Conservation (phyloP, 345 rosid species). For the Orychophragmus violaceus region DNA sequence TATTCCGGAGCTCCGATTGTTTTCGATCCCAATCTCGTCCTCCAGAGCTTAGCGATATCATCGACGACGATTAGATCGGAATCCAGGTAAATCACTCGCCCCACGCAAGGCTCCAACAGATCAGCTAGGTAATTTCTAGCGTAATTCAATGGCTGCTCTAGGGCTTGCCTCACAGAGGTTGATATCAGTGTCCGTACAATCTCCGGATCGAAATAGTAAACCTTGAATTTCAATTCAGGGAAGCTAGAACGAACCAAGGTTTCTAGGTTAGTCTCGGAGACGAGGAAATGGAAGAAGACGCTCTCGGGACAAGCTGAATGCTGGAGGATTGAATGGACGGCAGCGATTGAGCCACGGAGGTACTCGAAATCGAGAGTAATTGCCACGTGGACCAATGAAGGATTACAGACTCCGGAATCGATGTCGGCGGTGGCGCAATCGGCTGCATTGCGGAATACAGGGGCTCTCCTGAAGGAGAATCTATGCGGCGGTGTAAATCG, state of each 20-base stretch:
- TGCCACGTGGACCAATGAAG: conserved; percentile 74
- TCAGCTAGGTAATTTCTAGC: conserved; percentile 85
- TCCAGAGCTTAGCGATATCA: conserved; percentile 75
- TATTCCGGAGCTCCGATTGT: conserved; percentile 97
- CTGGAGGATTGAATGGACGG: conserved; percentile 77
- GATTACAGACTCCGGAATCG: conserved; percentile 57
- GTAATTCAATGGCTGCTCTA: conserved; percentile 90
- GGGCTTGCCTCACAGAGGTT: conserved; percentile 83
- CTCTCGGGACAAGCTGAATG: conserved; percentile 75
- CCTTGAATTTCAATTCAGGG: conserved; percentile 78
- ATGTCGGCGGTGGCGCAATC: conserved; percentile 48
- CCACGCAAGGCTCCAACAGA: conserved; percentile 79
- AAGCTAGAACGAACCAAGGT: conserved; percentile 69
- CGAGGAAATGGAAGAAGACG: conserved; percentile 84
- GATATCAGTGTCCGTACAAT: conserved; percentile 73
- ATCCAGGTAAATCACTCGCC: conserved; percentile 80
- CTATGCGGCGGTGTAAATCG: conserved; percentile 34
- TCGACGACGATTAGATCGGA: conserved; percentile 90
- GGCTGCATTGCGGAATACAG: conserved; percentile 67
- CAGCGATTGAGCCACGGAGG: conserved; percentile 95
- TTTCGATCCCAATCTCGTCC: conserved; percentile 50
- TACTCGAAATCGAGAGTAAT: conserved; percentile 87
- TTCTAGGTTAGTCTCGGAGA: conserved; percentile 59
- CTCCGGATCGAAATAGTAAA: conserved; percentile 75
- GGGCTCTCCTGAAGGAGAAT: conserved; percentile 55